Evolutionary conservation across 306 rosid species (phyloP), one percentile per base, ranked within the genome.

Genomic region (Prunus davidiana): DNA sequence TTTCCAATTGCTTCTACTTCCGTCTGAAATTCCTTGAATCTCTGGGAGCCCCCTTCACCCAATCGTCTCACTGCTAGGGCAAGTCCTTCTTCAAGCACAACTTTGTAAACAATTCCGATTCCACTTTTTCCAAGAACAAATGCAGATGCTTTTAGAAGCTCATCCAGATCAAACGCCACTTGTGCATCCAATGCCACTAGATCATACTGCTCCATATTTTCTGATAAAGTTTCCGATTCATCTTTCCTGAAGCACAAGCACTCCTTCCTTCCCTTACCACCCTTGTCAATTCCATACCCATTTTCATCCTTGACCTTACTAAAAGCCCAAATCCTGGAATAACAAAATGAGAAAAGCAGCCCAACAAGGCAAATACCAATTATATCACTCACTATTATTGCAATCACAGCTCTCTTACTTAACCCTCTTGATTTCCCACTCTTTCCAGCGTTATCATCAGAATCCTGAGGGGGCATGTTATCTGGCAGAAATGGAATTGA

Each of bases 11-110:
- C 99, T 84, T 95, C 98, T 3, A 95, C 97, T 88, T 95, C 99
- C 1, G 99, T 91, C 81, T 95, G 99, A 75, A 95, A 95, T 76
- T 95, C 99, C 80, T 92, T 95, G 69, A 88, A 89, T 82, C 99
- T 92, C 85, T 95, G 99, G 78, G 97, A 95, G 64, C 99, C 99
- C 28, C 99, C 99, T 87, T 95, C 99, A 2, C 99, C 99, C 76
- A 95, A 82, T 81, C 99, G 86, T 71, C 99, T 87, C 81, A 95
- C 99, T 27, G 99, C 99, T 77, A 95, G 81, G 61, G 84, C 91
- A 28, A 86, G 82, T 28, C 99, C 99, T 55, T 91, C 97, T 83
- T 95, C 99, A 52, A 92, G 99, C 78, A 95, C 99, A 76, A 95
- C 99, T 79, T 89, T 92, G 88, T 95, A 95, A 77, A 95, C 95